A percentile compares a stretch with the other conserved stretches of the same genome.
Evolutionary conservation across 495 filamentous ascomycete species (phyloP).

Genomic region (Tuber aestivum): DNA sequence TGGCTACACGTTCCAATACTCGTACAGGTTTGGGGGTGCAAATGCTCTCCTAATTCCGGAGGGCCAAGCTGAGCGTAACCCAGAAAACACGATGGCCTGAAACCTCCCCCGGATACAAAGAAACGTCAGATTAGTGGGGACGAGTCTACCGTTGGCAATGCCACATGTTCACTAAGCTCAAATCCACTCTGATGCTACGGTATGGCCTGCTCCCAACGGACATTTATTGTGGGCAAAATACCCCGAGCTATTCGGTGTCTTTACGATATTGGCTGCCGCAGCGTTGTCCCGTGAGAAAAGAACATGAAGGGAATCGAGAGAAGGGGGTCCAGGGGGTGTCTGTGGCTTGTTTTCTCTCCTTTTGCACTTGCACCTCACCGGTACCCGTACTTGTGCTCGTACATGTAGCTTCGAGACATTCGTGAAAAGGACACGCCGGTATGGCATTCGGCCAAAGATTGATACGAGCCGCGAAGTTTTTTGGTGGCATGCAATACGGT

Average conservation of each 20-base stretch:
- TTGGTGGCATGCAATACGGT: neutral
- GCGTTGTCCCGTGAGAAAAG: neutral
- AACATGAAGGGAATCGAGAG: neutral
- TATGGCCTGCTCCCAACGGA: neutral
- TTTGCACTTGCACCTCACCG: neutral
- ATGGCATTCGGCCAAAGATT: neutral
- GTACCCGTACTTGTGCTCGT: neutral
- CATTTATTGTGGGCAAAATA: neutral
- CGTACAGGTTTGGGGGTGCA: neutral
- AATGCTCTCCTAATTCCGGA: constrained; percentile 23
- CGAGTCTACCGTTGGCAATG: neutral
- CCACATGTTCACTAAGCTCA: neutral
- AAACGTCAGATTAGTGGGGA: neutral
- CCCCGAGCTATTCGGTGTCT: neutral
- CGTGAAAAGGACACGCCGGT: neutral
- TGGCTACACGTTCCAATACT: neutral
- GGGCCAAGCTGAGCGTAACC: constrained; percentile 11
- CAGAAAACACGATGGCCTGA: constrained; percentile 21
- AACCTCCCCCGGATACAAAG: constrained; percentile 14
- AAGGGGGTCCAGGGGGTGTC: neutral
- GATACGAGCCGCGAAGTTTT: neutral
- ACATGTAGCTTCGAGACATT: neutral
- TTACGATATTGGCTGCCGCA: neutral
- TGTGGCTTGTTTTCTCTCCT: neutral
- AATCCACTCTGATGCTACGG: neutral